Evolutionary conservation across 2,329 filamentous ascomycete species (phyloP).

Genomic region (Monilinia aucupariae): DNA sequence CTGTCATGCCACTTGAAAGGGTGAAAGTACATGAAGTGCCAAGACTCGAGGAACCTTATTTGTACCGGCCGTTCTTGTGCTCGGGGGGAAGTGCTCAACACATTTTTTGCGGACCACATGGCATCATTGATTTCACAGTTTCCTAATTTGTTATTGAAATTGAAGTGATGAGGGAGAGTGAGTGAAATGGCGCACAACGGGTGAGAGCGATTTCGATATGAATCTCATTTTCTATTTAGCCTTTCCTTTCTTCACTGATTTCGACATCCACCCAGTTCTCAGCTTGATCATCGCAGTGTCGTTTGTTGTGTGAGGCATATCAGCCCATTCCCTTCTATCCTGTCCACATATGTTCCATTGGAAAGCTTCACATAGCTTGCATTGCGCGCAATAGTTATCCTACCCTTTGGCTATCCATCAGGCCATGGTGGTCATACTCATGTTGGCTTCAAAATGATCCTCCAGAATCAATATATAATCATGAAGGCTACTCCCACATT

Average conservation of each 20-base stretch:
- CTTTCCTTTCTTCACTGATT: not conserved
- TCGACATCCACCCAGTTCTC: not conserved
- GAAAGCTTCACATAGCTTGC: not conserved
- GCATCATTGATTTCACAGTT: not conserved
- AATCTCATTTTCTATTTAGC: not conserved
- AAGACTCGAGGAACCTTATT: not conserved
- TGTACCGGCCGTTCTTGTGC: not conserved
- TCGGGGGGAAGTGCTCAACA: not conserved
- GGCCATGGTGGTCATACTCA: too few relatives aligned
- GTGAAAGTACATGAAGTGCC: not conserved
- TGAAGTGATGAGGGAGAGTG: not conserved
- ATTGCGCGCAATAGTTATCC: not conserved
- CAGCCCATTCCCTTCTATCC: not conserved
- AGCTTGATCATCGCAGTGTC: not conserved
- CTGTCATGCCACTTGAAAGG: not conserved
- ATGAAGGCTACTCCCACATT: not conserved
- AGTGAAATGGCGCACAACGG: not conserved
- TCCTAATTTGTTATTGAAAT: not conserved
- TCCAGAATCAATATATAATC: not conserved
- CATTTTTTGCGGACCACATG: not conserved
- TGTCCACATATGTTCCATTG: not conserved
- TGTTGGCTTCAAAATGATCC: not conserved
- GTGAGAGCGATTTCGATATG: not conserved
- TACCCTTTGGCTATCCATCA: not conserved
- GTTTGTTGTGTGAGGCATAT: too few relatives aligned